phyloP scores from a whole-genome alignment of 331 rosid genomes.

The Saraca asoca region DNA sequence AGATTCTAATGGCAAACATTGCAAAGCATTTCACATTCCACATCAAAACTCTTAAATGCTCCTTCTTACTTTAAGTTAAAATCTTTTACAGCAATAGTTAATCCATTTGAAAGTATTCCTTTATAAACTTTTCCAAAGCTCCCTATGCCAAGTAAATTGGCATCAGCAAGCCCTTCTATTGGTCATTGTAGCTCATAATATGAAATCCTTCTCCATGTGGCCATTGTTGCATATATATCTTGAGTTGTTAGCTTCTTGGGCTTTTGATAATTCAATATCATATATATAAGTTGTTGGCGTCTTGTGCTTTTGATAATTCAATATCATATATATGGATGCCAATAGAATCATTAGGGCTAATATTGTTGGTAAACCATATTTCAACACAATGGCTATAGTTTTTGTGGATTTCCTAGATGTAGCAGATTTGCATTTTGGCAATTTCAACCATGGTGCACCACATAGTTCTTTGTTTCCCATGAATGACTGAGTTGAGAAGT shows the following conservation, averaged over 20 bases:
- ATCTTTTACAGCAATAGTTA: too few relatives aligned
- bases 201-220: constrained; percentile 9
- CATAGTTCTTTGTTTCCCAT: neutral
- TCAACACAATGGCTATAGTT: neutral
- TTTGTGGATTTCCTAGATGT: neutral
- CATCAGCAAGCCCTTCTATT: too few relatives aligned
- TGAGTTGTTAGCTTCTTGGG: neutral
- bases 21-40: neutral
- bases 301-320: neutral
- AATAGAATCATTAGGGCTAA: neutral
- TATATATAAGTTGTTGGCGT: too few relatives aligned
- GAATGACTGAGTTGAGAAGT: neutral
- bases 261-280: too few relatives aligned
- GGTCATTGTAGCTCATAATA: neutral
- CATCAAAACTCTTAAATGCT: too few relatives aligned
- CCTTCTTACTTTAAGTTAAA: too few relatives aligned
- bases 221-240: neutral
- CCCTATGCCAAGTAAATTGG: too few relatives aligned
- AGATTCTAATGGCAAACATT: neutral
- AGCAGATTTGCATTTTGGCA: neutral
- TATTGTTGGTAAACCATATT: neutral
- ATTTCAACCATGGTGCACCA: neutral
- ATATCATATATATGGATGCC: too few relatives aligned
- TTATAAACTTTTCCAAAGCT: too few relatives aligned
- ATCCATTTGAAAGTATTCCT: too few relatives aligned